These are phyloP conservation scores for Pulveroboletus sp. DNA, from an alignment of 768 basidiomycete genomes.

Conservation along the genomic window DNA sequence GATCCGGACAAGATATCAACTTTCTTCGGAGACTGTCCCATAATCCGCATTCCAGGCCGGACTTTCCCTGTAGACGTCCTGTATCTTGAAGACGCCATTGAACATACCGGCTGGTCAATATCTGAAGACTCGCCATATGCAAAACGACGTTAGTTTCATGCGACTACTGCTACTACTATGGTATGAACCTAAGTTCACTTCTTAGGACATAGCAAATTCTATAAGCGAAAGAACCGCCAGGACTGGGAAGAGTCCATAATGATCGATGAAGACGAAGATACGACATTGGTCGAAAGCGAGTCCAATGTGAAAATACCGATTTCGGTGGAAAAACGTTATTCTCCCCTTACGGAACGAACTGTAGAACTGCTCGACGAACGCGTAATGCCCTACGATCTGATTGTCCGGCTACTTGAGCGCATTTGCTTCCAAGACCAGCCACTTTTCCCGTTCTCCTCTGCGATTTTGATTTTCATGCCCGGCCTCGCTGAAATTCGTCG, in stretches of 20 bases:
- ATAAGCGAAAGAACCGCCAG: conserved; percentile 53
- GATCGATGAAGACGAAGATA: conserved; percentile 66
- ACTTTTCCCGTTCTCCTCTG: conserved; percentile 62
- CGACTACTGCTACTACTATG: neutral
- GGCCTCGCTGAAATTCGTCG: conserved; percentile 92
- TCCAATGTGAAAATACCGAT: conserved; percentile 25
- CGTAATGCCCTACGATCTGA: conserved; percentile 87
- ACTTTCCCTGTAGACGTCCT: conserved; percentile 89
- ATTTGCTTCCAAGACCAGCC: conserved; percentile 69
- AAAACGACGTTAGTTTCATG: conserved; percentile 51
- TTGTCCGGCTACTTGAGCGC: conserved; percentile 76
- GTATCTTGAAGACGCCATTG: conserved; percentile 90
- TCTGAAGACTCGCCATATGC: conserved; percentile 81
- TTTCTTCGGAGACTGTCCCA: conserved; percentile 86
- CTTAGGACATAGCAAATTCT: conserved; percentile 61
- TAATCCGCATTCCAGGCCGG: conserved; percentile 86
- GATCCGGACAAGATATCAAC: conserved; percentile 87
- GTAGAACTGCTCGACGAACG: conserved; percentile 87
- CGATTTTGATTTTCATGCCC: conserved; percentile 91
- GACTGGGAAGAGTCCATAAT: conserved; percentile 82
- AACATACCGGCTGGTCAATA: conserved; percentile 76
- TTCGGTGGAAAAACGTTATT: conserved; percentile 80
- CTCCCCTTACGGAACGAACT: conserved; percentile 66
- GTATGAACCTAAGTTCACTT: neutral
- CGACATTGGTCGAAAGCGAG: conserved; percentile 27